A percentile compares a stretch with the other conserved stretches of the same genome.
Conservation (phyloP, 345 rosid genomes). For the sweet orange (Citrus sinensis) region DNA sequence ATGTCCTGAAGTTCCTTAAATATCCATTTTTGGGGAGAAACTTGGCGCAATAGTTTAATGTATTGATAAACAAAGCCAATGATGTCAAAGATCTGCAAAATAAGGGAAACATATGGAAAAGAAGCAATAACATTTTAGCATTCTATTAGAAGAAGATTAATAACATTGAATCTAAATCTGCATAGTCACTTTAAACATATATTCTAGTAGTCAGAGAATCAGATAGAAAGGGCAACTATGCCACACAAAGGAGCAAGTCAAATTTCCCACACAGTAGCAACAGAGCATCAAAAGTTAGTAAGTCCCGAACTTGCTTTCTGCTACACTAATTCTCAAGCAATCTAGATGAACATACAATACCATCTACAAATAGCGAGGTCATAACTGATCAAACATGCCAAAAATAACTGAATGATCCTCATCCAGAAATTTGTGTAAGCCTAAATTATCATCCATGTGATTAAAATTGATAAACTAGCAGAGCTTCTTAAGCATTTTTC, state of each 20-base stretch:
- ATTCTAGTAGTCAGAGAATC: background rate
- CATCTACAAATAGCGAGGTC: background rate
- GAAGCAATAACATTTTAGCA: conserved; percentile 10
- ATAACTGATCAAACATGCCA: background rate
- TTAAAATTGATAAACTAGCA: background rate
- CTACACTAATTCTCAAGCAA: background rate
- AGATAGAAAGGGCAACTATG: background rate
- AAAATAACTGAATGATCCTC: background rate
- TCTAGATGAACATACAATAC: background rate
- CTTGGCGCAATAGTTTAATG: conserved; percentile 63
- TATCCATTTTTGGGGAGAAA: conserved; percentile 93
- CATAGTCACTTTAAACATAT: background rate
- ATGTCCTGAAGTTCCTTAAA: conserved; percentile 96
- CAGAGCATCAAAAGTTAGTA: background rate
- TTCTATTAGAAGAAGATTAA: background rate
- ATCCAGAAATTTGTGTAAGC: background rate
- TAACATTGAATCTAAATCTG: background rate
- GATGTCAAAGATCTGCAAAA: conserved; percentile 70
- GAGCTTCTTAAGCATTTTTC: background rate
- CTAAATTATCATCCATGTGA: background rate
- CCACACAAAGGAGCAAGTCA: background rate
- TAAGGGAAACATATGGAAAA: background rate
- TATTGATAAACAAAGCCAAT: conserved; percentile 87
- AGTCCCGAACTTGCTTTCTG: background rate
- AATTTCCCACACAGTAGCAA: background rate